These are phyloP conservation scores for Zalaria obscura DNA, from an alignment of 2,329 filamentous ascomycete genomes.

Conservation along the genomic window DNA sequence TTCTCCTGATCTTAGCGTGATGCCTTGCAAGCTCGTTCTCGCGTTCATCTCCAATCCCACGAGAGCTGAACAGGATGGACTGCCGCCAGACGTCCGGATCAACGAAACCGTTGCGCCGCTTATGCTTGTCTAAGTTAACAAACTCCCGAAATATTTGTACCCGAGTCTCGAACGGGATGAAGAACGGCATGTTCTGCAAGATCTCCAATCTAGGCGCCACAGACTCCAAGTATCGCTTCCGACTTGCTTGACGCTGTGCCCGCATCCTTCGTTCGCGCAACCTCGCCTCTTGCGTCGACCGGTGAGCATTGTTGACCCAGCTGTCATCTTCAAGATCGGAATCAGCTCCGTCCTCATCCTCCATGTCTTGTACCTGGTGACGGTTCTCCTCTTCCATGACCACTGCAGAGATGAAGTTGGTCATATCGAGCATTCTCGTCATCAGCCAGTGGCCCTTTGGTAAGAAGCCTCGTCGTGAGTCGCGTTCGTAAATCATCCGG, in stretches of 20 bases:
- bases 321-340: constrained; percentile 23
- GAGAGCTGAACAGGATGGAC: constrained; percentile 22
- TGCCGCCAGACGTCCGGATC: constrained; percentile 64
- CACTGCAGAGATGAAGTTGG: constrained; percentile 71
- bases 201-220: constrained; percentile 82
- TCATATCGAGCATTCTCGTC: constrained; percentile 77
- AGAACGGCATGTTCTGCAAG: constrained; percentile 89
- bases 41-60: not conserved
- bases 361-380: constrained; percentile 51
- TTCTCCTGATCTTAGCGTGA: constrained; percentile 65
- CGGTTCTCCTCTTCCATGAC: constrained; percentile 73
- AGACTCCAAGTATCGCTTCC: constrained; percentile 59
- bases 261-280: constrained; percentile 14
- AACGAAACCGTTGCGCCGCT: constrained; percentile 51
- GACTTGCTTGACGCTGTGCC: constrained; percentile 51
- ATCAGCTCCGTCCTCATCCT: constrained; percentile 40
- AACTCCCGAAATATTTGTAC: constrained; percentile 92
- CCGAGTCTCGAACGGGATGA: constrained; percentile 81
- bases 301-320: not conserved
- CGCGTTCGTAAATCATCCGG: constrained; percentile 81
- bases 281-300: constrained; percentile 2
- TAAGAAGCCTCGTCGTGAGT: constrained; percentile 76
- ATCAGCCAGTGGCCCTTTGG: constrained; percentile 86
- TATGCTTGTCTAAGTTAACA: constrained; percentile 64
- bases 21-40: constrained; percentile 38